phyloP scores from a whole-genome alignment of 352 stramenopile species.

The Globisporangium rhizosaccharum region DNA sequence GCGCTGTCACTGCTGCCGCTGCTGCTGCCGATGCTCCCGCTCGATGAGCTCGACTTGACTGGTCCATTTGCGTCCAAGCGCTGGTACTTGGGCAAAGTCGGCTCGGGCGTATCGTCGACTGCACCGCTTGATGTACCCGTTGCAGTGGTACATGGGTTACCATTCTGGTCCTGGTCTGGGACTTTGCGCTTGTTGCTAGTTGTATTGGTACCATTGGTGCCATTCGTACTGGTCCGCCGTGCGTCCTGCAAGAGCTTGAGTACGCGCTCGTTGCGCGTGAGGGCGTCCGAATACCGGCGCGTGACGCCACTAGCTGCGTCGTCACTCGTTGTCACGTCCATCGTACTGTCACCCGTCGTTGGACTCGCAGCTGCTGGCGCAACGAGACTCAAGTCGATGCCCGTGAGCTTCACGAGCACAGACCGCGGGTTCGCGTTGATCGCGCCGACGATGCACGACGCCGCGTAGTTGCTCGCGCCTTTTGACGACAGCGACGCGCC shows the following conservation, averaged over 20 bases:
- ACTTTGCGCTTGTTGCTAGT: constrained; percentile 49
- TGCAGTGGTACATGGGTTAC: neutral
- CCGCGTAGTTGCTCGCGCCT: constrained; percentile 67
- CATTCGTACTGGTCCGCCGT: constrained; percentile 5
- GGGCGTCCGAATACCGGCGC: constrained; percentile 31
- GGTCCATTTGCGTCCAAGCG: constrained; percentile 30
- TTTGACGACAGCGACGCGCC: constrained; percentile 57
- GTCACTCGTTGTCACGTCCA: neutral
- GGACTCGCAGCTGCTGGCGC: constrained; percentile 8
- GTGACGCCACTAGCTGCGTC: constrained; percentile 1
- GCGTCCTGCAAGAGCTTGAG: constrained; percentile 45
- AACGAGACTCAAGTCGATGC: constrained; percentile 58
- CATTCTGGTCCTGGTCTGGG: constrained; percentile 19
- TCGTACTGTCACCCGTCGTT: neutral
- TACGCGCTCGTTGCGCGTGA: constrained; percentile 52
- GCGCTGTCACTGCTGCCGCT: constrained; percentile 24
- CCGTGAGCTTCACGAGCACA: constrained; percentile 71
- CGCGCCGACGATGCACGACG: constrained; percentile 64
- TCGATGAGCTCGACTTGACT: constrained; percentile 40
- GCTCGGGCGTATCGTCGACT: constrained; percentile 16
- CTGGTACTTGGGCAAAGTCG: constrained; percentile 42
- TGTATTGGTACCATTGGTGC: neutral
- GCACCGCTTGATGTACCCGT: constrained; percentile 5
- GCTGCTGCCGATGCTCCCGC: constrained; percentile 35
- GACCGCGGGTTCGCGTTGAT: constrained; percentile 65